phyloP scores from a whole-genome alignment of 2,329 filamentous ascomycete genomes.

The Fusarium coicis region DNA sequence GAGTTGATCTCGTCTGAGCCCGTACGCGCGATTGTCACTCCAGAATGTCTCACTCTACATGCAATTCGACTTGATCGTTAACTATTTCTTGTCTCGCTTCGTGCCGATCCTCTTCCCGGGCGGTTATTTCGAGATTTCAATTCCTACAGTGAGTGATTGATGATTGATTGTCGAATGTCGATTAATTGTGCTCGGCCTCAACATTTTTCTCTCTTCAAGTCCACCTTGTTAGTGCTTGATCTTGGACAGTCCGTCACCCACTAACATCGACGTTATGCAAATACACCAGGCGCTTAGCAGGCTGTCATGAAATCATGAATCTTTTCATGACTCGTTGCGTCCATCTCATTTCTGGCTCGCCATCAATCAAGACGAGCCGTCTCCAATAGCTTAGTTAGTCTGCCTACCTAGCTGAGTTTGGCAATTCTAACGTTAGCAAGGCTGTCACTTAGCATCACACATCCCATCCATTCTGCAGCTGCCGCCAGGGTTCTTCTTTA shows the following conservation, averaged over 20 bases:
- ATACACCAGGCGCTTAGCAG: constrained; percentile 27
- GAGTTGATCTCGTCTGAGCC: constrained; percentile 24
- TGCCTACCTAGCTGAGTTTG: constrained; percentile 8
- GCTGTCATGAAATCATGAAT: constrained; percentile 32
- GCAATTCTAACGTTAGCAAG: constrained; percentile 6
- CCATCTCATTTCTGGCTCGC: constrained; percentile 35
- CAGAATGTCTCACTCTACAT: constrained; percentile 12
- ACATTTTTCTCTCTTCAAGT: background rate
- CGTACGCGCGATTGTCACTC: constrained; percentile 3
- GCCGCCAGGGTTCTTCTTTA: background rate
- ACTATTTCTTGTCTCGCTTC: constrained; percentile 20
- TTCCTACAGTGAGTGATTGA: background rate
- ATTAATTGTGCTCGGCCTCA: background rate
- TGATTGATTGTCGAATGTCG: background rate
- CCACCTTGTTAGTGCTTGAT: constrained; percentile 27
- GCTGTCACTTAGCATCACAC: constrained; percentile 15
- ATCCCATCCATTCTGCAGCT: background rate
- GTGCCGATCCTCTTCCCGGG: constrained; percentile 23
- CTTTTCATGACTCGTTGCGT: constrained; percentile 35
- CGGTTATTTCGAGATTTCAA: background rate
- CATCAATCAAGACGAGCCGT: constrained; percentile 17
- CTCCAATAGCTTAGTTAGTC: constrained; percentile 30
- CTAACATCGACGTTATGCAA: constrained; percentile 28
- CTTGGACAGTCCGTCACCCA: constrained; percentile 30
- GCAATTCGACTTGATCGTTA: background rate